Evolutionary conservation across 805 yeast genomes (phyloP), one percentile per base, ranked within the genome.

Genomic region (Metschnikowia kofuensis): DNA sequence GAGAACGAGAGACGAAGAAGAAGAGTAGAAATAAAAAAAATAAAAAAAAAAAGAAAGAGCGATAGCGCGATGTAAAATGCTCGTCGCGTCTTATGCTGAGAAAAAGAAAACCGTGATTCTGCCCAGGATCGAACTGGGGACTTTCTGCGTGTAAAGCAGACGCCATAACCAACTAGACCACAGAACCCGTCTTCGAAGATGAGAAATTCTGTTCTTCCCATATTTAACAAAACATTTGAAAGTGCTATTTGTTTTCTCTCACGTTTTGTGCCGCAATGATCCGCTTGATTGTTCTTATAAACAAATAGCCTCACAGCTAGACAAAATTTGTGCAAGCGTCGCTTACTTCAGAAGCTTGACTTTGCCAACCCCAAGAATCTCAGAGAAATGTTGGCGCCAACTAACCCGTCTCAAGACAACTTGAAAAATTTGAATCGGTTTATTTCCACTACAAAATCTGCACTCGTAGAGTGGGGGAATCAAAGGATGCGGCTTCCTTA

Each of bases 41-140:
- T 42, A 45, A 14, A 31, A 12, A 26, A 39, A 42, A 38, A 35
- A 35, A 39, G 35, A 37, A 44, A 40, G 30, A 35, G 35, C n/a
- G 29, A 9, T 15, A 40, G 48, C 44, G 42, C 13, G 29, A 13
- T 13, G 16, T 9, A n/a, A 32, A 26, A 27, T 12, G 3, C 13
- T 9, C 14, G 5, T n/a, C 26, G 36, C 36, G 36, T 12, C 36
- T 34, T 2, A 13, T 6, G 36, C n/a, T 3, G 16, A 10, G n/a
- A 38, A 35, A 39, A 51, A 52, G 51, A 37, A 53, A 47, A 40
- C 44, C 37, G 36, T 90, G 97, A 89, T 86, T 89, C 84, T 87
- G 90, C 97, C 97, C 97, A 91, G 97, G 97, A 89, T 92, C 97
- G 97, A 92, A 92, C 97, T 90, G 97, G 97, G 97, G 97, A 92